Evolutionary conservation across 2,329 filamentous ascomycete genomes (phyloP).

Genomic region (Raffaelea ambrosiae): DNA sequence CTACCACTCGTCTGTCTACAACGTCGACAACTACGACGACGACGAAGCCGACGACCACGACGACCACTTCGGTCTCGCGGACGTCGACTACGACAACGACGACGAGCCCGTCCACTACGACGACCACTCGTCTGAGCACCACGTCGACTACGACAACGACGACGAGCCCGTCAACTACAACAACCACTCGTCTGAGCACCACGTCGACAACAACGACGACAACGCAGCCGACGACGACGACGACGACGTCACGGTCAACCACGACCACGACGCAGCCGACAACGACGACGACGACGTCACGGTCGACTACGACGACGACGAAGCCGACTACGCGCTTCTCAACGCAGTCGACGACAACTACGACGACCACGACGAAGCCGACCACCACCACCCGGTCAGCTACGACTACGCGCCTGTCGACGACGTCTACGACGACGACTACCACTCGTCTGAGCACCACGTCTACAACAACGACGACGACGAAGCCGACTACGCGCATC

Average conservation of each 20-base stretch:
- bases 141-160: not conserved
- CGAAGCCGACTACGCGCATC: constrained; percentile 3
- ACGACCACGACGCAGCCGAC: too few species aligned
- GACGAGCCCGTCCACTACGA: constrained; percentile 4
- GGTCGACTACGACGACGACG: not conserved
- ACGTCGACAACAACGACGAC: constrained; percentile 8
- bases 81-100: constrained; percentile 1
- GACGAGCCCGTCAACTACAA: constrained; percentile 7
- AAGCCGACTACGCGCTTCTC: constrained; percentile 6
- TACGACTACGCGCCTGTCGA: constrained; percentile 1
- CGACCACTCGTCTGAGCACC: not conserved
- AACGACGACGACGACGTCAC: constrained; percentile 9
- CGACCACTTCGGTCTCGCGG: not conserved
- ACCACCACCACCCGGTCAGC: not conserved
- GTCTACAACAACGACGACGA: constrained; percentile 7
- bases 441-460: not conserved
- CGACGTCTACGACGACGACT: constrained; percentile 6
- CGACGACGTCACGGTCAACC: not conserved
- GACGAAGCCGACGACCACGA: constrained; percentile 6
- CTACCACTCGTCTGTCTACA: constrained; percentile 5
- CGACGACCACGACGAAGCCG: not conserved
- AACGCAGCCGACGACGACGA: constrained; percentile 1
- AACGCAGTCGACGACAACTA: constrained; percentile 5
- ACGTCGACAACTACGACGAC: constrained; percentile 4
- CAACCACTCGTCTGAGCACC: not conserved